These are phyloP conservation scores for Leishmania aethiopica DNA, from an alignment of 208 protist genomes.

Conservation along the genomic window DNA sequence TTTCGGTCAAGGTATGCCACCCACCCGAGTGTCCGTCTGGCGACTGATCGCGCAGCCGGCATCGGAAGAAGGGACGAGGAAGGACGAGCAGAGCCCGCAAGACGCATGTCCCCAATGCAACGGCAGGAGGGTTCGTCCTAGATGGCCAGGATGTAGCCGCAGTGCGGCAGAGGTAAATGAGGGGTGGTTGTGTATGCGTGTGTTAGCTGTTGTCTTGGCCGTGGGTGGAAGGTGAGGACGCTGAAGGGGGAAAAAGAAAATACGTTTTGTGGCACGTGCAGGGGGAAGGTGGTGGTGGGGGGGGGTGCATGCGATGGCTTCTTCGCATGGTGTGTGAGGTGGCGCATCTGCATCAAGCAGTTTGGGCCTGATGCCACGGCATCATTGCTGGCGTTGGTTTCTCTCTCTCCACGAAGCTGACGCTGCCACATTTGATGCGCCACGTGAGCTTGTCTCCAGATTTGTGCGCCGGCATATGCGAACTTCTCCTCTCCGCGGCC, in stretches of 20 bases:
- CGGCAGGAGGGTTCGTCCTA: background rate
- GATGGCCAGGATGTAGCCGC: background rate
- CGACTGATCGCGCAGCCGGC: background rate
- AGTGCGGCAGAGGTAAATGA: background rate
- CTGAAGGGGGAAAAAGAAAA: background rate
- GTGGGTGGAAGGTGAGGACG: background rate
- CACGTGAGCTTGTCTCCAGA: background rate
- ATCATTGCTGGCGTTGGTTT: background rate
- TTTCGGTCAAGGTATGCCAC: background rate
- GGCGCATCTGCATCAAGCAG: background rate
- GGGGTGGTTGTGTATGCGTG: background rate
- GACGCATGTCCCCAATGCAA: background rate
- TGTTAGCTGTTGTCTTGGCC: background rate
- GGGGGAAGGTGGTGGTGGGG: too few species aligned
- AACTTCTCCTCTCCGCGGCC: background rate
- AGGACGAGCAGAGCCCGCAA: background rate
- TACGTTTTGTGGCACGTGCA: background rate
- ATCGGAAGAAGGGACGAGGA: background rate
- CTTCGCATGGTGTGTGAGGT: background rate
- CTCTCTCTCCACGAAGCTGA: background rate
- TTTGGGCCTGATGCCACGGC: background rate
- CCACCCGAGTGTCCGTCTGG: background rate
- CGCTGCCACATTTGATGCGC: background rate
- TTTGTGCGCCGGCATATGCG: background rate
- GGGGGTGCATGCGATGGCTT: background rate